Evolutionary conservation across 73 alveolate species (phyloP).

Genomic region (Paramecium pentaurelia): DNA sequence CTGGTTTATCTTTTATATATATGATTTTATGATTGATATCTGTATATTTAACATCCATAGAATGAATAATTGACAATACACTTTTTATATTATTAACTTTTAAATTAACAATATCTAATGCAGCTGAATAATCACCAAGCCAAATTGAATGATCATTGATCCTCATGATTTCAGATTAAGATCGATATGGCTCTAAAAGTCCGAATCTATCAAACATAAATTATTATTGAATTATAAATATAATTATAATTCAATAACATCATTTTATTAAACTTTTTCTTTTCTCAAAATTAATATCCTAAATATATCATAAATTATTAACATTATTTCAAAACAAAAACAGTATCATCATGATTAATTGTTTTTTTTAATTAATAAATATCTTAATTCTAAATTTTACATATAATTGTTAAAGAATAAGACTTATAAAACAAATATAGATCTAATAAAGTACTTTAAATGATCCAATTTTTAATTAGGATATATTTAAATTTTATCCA

Average conservation of each 20-base stretch:
- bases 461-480: no score
- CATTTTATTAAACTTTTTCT: no score
- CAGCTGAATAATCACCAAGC: slow-evolving; percentile 14
- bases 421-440: no score
- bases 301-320: no score
- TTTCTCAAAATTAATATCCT: no score
- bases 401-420: no score
- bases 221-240: background rate
- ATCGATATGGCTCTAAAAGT: slow-evolving; percentile 9
- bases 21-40: slow-evolving; percentile 49
- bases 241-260: background rate
- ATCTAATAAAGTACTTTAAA: no score
- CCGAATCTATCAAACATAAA: slow-evolving; percentile 45
- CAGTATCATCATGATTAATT: no score
- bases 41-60: background rate
- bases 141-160: background rate
- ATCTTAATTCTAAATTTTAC: no score
- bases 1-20: slow-evolving; percentile 27
- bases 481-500: no score
- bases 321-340: no score
- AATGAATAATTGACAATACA: background rate
- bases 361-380: no score
- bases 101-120: background rate
- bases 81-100: slow-evolving; percentile 20
- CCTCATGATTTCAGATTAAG: background rate